Base-by-base conservation (phyloP, 257 asterid genomes). In the Nicotiana sylvestris region DNA sequence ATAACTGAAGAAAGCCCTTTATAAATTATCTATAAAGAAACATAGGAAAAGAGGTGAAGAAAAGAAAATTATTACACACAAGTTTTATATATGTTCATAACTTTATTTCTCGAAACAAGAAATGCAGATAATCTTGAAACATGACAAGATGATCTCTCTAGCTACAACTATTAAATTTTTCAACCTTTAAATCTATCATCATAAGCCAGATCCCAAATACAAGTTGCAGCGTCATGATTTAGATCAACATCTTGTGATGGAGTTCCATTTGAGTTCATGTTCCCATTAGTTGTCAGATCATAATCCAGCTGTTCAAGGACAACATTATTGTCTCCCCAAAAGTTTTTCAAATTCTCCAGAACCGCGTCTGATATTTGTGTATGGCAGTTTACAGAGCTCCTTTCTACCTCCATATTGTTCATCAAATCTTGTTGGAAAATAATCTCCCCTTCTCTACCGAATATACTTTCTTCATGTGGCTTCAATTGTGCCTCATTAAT, bases 121-220 rank as follows among this genome's bases (percentile, higher is more conserved):
- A 33, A 67, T 18, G 11, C 15, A 37, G 15, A 12, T 37, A 18
- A 37, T 17, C 56, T 4, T 37, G 30, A 30, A 37, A 69, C 57
- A 10, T 25, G 15, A 9, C 2, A 4, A n/a, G 43, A 10, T 37
- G 56, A 37, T 37, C 56, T 58, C 21, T 33, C 21, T 29, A 62
- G 32, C 68, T 51, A 32, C 29, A 1, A 4, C 27, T 9, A 64
- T 29, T 76, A 81, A 39, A 8, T 43, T 43, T 21, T 43, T 65
- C 82, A 82, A 18, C 37, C 68, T 12, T 55, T 6, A 55, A 10
- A 55, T 15, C 66, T 51, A 4, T 81, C 80, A 25, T 56, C 57
- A 80, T 86, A 88, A 2, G 85, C 85, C 83, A 86, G 80, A 81
- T 91, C 91, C 92, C 93, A 92, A 29, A 89, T 67, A 17, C 92